Conservation (phyloP, 2,329 filamentous ascomycete species). For the Colletotrichum spaethianum region DNA sequence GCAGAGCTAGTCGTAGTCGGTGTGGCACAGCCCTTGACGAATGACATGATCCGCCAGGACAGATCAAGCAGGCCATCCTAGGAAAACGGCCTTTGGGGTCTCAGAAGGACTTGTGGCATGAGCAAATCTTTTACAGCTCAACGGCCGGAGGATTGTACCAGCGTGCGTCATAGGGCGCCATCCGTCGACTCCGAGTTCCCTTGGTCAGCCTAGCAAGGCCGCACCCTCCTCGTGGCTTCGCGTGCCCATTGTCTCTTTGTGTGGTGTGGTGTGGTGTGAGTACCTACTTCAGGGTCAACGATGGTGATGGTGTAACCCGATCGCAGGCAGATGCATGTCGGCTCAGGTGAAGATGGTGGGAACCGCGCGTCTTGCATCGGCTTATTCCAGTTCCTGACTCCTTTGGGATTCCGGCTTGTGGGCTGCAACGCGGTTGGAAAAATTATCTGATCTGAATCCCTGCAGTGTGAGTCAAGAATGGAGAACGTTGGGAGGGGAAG, state of each 20-base stretch:
- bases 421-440: constrained; percentile 3
- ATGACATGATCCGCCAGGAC: neutral
- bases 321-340: constrained; percentile 4
- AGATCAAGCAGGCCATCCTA: constrained; percentile 1
- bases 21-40: constrained; percentile 34
- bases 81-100: neutral
- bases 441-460: constrained; percentile 40
- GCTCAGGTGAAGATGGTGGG: constrained; percentile 10
- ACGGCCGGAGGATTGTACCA: neutral
- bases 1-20: constrained; percentile 25
- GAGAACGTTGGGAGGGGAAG: constrained; percentile 28
- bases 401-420: constrained; percentile 25
- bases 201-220: neutral
- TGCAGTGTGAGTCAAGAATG: constrained; percentile 38
- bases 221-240: neutral
- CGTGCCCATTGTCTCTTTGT: neutral
- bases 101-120: constrained; percentile 1
- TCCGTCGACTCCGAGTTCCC: neutral
- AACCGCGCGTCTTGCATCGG: constrained; percentile 30
- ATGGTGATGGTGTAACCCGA: neutral
- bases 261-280: neutral
- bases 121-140: constrained; percentile 1
- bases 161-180: neutral
- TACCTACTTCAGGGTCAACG: neutral
- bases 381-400: neutral